Evolutionary conservation across 805 yeast species (phyloP).

Genomic region (Metschnikowia henanensis): DNA sequence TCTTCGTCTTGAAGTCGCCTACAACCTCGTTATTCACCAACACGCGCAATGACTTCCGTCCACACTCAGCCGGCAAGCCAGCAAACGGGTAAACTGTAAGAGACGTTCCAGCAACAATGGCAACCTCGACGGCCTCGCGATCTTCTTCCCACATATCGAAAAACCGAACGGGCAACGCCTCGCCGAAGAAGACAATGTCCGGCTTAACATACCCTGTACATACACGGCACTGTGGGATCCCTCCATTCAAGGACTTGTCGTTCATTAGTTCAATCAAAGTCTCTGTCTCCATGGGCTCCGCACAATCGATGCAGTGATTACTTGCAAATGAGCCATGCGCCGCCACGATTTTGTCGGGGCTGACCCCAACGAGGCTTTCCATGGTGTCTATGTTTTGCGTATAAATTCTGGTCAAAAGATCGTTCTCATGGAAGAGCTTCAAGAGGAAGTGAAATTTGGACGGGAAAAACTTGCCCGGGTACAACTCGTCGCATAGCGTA

Average conservation of each 20-base stretch:
- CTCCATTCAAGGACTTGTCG: constrained; percentile 25
- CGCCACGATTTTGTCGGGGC: constrained; percentile 65
- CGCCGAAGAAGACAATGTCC: constrained; percentile 94
- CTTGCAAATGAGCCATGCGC: constrained; percentile 95
- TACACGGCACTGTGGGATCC: constrained; percentile 54
- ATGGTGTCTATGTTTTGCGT: constrained; percentile 94
- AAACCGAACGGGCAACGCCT: constrained; percentile 69
- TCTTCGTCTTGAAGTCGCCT: constrained; percentile 60
- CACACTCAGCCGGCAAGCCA: constrained; percentile 67
- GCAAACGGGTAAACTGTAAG: constrained; percentile 92
- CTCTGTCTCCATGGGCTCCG: constrained; percentile 48
- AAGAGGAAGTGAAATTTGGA: constrained; percentile 79
- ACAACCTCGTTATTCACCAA: constrained; percentile 75
- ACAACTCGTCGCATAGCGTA: constrained; percentile 77
- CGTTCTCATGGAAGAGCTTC: constrained; percentile 63
- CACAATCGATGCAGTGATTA: constrained; percentile 82
- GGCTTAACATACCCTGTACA: constrained; percentile 88
- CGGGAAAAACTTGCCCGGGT: constrained; percentile 86
- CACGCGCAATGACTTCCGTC: constrained; percentile 49
- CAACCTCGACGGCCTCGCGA: constrained; percentile 55
- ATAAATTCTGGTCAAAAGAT: constrained; percentile 65
- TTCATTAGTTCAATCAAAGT: constrained; percentile 43
- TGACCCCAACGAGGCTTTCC: constrained; percentile 81
- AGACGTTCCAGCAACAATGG: constrained; percentile 91
- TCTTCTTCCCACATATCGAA: constrained; percentile 68